Evolutionary conservation across 2,329 filamentous ascomycete genomes (phyloP), one percentile per base, ranked within the genome.

Genomic region (Diaporthe citri): DNA sequence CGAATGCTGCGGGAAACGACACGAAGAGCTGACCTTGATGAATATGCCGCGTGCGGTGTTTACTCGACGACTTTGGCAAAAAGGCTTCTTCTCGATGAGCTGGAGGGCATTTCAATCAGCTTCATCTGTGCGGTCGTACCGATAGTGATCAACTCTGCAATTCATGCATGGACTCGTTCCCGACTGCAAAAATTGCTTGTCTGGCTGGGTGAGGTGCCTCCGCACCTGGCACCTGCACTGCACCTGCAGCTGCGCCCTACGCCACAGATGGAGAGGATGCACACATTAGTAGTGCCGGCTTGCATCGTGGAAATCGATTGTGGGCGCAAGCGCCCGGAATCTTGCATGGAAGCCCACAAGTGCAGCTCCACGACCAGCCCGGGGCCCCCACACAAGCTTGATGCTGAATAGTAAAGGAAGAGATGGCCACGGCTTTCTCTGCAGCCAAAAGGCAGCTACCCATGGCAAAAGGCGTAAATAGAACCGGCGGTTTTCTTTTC

Each of bases 211-310:
- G 51, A 69, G 51, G 71, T 70, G 64, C 74, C 67, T 74, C 71
- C 64, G 48, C 64, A 69, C 48, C 64, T 55, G 62, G 64, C 64
- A 67, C 22, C 20, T 73, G 71, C 71, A 41, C 56, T 75, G 74
- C 74, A 74, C 43, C 71, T 75, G 71, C 71, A 75, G 25, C 57
- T 75, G 72, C 59, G 74, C 74, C 36, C 64, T 75, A 48, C 74
- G 69, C 74, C 69, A 72, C 74, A 76, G 48, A 64, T 31, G 66
- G 73, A 57, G 57, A 75, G 34, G 70, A 64, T 66, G 73, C 43
- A 72, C 69, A 56, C 20, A 20, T 39, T 55, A 51, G 46, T 34
- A 28, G 56, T 64, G n/a, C 57, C 66, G 48, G 71, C 74, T 46
- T 69, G 48, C 48, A 62, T 67, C 52, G 64, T 67, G 48, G 66